phyloP scores from a whole-genome alignment of 129 eudicot genomes.

The Flaveria sonorensis region DNA sequence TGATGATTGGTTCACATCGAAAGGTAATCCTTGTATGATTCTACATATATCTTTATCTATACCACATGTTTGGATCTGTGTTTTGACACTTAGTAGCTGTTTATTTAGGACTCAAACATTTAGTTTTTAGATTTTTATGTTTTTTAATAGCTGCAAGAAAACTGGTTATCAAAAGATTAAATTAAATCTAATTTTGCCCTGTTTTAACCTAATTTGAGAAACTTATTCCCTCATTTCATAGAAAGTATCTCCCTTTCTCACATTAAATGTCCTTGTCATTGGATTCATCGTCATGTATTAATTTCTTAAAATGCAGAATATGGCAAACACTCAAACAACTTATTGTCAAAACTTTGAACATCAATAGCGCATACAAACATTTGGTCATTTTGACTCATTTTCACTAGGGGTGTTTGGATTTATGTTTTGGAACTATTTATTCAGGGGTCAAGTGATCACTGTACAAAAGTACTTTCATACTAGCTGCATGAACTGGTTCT shows the following conservation, averaged over 20 bases:
- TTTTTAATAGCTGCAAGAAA: not conserved
- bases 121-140: not conserved
- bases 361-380: slow-evolving; percentile 9
- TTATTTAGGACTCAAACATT: not conserved
- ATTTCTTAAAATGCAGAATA: not conserved
- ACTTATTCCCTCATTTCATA: not conserved
- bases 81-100: not conserved
- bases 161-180: not conserved
- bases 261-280: not conserved
- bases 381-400: slow-evolving; percentile 1
- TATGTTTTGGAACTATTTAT: not conserved
- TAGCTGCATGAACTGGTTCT: not conserved
- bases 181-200: not conserved
- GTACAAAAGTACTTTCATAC: not conserved
- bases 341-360: not conserved
- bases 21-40: slow-evolving; percentile 53
- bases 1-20: slow-evolving; percentile 89
- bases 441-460: not conserved
- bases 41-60: not conserved
- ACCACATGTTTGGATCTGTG: not conserved
- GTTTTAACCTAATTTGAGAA: not conserved
- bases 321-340: not conserved
- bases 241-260: not conserved
- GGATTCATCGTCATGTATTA: not conserved
- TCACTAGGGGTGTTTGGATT: not conserved